Evolutionary conservation across 169 alveolate genomes (phyloP), one percentile per base, ranked within the genome.

Genomic region (Eimeria mitis): DNA sequence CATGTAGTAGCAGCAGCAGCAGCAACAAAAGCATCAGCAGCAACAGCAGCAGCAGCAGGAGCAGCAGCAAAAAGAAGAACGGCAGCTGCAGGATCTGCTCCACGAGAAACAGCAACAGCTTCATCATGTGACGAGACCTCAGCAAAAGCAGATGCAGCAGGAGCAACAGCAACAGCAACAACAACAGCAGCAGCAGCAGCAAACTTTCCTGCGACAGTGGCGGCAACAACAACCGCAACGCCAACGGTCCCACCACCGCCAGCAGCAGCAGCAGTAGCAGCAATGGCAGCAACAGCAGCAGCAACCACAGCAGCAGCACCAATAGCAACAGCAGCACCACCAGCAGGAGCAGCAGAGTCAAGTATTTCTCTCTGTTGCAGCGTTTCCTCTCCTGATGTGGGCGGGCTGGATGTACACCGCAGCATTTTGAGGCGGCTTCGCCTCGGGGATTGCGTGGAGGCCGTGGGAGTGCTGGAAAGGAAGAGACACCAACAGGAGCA

Each of bases 371-470:
- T 84, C 16, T 84, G 91, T 78, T 84, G 91, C 91, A 84, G 91
- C 75, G 71, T 84, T 13, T 84, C 78, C 37, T 84, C 91, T 3
- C 47, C 91, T 14, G 91, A 84, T 34, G 42, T 84, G 54, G 42
- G 91, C 11, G 91, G 91, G 75, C 76, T 84, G 56, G 91, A 84
- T 40, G 91, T 84, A 56, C 91, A 84, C 91, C 91, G 91, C 42
- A 56, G 91, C 75, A 59, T 84, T 40, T 84, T 59, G 42, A 84
- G 91, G 91, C 63, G 65, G 19, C 44, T 84, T 31, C 49, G 75
- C 4, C 11, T 34, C 37, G 91, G 91, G 25, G 91, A 84, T 40
- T 54, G 7, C 25, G 91, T 84, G 5, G 91, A 84, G 75, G 91
- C 76, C 42, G 61, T 84, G 14, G 91, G 91, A 47, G n/a, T 84